Evolutionary conservation across 768 basidiomycete species (phyloP).

Genomic region (Hericium alpestre): DNA sequence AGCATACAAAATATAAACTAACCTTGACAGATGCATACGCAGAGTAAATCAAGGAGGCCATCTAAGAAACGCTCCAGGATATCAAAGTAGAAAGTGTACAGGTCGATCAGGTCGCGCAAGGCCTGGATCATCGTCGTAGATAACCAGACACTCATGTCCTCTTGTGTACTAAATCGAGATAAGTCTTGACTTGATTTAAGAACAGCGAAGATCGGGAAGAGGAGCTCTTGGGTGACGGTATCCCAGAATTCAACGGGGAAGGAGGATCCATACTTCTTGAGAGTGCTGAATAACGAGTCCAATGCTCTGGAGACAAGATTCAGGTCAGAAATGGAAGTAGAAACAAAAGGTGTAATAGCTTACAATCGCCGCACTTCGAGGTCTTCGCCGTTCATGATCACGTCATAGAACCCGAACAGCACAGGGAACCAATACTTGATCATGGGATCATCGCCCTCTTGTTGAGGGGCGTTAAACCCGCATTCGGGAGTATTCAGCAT

Average conservation of each 20-base stretch:
- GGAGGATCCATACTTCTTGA: slow-evolving; percentile 78
- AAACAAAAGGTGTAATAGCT: slow-evolving; percentile 23
- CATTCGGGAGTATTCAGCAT: slow-evolving; percentile 82
- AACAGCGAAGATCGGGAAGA: slow-evolving; percentile 98
- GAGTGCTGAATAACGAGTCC: slow-evolving; percentile 90
- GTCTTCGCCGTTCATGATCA: slow-evolving; percentile 99
- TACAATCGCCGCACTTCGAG: slow-evolving; percentile 93
- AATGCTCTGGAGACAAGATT: slow-evolving; percentile 54
- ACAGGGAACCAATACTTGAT: slow-evolving; percentile 96
- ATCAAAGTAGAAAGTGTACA: slow-evolving; percentile 93
- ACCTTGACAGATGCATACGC: slow-evolving; percentile 99
- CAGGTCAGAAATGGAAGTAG: not conserved
- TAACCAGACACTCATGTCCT: slow-evolving; percentile 99
- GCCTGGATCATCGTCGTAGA: slow-evolving; percentile 99
- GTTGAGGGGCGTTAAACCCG: slow-evolving; percentile 24
- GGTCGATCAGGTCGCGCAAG: slow-evolving; percentile 85
- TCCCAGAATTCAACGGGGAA: slow-evolving; percentile 96
- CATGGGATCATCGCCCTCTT: slow-evolving; percentile 66
- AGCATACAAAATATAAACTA: slow-evolving; percentile 13
- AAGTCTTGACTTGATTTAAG: slow-evolving; percentile 88
- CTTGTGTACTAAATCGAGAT: slow-evolving; percentile 88
- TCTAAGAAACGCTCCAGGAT: slow-evolving; percentile 85
- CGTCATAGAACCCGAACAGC: slow-evolving; percentile 96
- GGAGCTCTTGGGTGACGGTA: slow-evolving; percentile 87
- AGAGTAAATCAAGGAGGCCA: slow-evolving; percentile 84